These are phyloP conservation scores for Tolypocladium guangdongense DNA, from an alignment of 2,329 filamentous ascomycete species.

Conservation along the genomic window DNA sequence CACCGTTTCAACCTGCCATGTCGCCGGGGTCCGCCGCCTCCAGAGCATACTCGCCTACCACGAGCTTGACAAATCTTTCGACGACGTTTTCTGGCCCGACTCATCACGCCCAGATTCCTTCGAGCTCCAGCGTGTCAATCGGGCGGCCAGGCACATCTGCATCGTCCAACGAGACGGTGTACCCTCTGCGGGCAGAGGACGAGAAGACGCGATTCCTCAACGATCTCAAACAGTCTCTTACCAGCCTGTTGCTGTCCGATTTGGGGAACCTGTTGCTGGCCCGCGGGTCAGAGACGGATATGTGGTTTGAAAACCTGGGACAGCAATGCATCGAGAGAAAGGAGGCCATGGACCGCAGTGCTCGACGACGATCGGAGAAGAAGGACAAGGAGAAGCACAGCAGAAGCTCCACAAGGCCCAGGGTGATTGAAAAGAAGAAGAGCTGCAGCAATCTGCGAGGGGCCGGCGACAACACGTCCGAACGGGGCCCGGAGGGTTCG, in stretches of 20 bases:
- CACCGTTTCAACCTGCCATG: conserved; percentile 63
- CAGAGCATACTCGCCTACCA: conserved; percentile 49
- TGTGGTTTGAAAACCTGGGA: conserved; percentile 65
- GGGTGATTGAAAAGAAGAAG: conserved; percentile 52
- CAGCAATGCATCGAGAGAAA: conserved; percentile 55
- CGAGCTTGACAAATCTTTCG: conserved; percentile 48
- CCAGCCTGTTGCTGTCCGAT: conserved; percentile 79
- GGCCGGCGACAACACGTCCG: conserved; percentile 28
- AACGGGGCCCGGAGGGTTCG: conserved; percentile 26
- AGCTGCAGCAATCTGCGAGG: conserved; percentile 55
- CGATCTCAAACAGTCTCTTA: conserved; percentile 68
- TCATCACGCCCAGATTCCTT: conserved; percentile 29
- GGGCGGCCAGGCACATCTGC: conserved; percentile 53
- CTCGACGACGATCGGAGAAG: conserved; percentile 26
- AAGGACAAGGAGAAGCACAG: conserved; percentile 30
- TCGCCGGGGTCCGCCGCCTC: conserved; percentile 51
- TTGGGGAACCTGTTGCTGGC: conserved; percentile 76
- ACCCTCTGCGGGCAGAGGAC: conserved; percentile 48
- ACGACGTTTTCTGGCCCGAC: conserved; percentile 34
- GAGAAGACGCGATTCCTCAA: conserved; percentile 71
- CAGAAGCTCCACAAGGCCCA: conserved; percentile 34
- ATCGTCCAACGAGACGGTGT: conserved; percentile 57
- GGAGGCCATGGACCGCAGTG: conserved; percentile 40
- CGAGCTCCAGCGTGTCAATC: conserved; percentile 35
- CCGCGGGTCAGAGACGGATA: conserved; percentile 86